phyloP scores from a whole-genome alignment of 192 early-diverging fungal species.

The Gonapodya prolifera region DNA sequence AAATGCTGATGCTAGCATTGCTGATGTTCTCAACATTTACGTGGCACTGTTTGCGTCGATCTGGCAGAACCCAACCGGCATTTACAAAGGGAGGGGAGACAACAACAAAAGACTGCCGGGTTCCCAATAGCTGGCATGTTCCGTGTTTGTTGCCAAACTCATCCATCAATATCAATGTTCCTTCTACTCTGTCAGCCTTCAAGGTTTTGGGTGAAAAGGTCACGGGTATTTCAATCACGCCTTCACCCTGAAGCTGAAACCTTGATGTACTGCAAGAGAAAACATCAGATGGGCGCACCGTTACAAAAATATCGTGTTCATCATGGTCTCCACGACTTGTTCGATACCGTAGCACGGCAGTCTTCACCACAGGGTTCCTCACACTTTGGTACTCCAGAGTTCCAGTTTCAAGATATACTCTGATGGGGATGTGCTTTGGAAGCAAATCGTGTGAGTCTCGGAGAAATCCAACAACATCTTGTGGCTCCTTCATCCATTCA shows the following conservation, averaged over 20 bases:
- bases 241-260: conserved; percentile 40
- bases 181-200: conserved; percentile 27
- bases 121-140: conserved; percentile 24
- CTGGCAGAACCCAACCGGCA: conserved; percentile 44
- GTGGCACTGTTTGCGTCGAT: conserved; percentile 26
- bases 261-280: conserved; percentile 33
- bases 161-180: conserved; percentile 37
- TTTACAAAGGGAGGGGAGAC: conserved; percentile 32
- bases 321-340: conserved; percentile 40
- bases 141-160: conserved; percentile 33
- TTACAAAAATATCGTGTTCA: conserved; percentile 40
- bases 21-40: conserved; percentile 38
- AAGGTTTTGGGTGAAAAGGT: conserved; percentile 34
- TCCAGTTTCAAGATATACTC: conserved; percentile 30
- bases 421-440: conserved; percentile 23
- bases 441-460: conserved; percentile 31
- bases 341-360: conserved; percentile 28
- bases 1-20: conserved; percentile 13
- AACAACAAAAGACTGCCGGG: conserved; percentile 34
- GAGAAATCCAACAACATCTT: conserved; percentile 32
- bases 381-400: conserved; percentile 36
- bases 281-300: conserved; percentile 34
- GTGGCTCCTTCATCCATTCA: conserved; percentile 25
- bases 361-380: conserved; percentile 30
- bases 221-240: conserved; percentile 29